Percentiles rank a stretch among this genome's conserved stretches.
These are phyloP conservation scores for Ceratopteris richardii DNA, from an alignment of 75 land plant genomes.

Conservation along the genomic window DNA sequence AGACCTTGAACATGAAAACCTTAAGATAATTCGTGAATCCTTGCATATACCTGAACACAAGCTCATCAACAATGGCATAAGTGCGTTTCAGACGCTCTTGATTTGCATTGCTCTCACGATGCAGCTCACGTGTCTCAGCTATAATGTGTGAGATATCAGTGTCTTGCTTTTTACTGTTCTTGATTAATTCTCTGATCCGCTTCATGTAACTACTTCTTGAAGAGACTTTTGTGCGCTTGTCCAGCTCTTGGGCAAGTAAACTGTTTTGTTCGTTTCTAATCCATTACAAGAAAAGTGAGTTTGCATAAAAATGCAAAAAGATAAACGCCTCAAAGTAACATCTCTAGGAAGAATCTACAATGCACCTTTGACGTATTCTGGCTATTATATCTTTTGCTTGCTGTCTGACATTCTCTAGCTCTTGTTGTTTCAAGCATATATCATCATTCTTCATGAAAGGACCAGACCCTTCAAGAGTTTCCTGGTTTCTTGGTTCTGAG, in stretches of 20 bases:
- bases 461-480: too few relatives aligned
- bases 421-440: too few relatives aligned
- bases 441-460: too few relatives aligned
- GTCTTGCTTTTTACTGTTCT: constrained; percentile 81
- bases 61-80: constrained; percentile 65
- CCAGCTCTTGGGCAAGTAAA: constrained; percentile 34
- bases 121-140: constrained; percentile 57
- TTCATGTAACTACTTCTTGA: constrained; percentile 50
- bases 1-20: too few relatives aligned
- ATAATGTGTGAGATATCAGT: constrained; percentile 61
- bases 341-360: too few relatives aligned
- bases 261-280: constrained; percentile 47
- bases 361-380: neutral
- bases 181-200: constrained; percentile 66
- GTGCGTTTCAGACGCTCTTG: constrained; percentile 66
- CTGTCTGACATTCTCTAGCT: too few relatives aligned
- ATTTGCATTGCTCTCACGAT: constrained; percentile 59
- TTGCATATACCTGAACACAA: constrained; percentile 47
- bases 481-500: too few relatives aligned
- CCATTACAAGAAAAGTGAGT: too few relatives aligned
- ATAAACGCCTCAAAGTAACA: constrained; percentile 1
- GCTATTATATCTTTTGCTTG: neutral
- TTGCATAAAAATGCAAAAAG: constrained; percentile 1
- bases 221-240: constrained; percentile 39
- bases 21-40: too few relatives aligned